These are phyloP conservation scores for Pyrenochaeta sp. DNA, from an alignment of 2,329 filamentous ascomycete species.

Conservation along the genomic window DNA sequence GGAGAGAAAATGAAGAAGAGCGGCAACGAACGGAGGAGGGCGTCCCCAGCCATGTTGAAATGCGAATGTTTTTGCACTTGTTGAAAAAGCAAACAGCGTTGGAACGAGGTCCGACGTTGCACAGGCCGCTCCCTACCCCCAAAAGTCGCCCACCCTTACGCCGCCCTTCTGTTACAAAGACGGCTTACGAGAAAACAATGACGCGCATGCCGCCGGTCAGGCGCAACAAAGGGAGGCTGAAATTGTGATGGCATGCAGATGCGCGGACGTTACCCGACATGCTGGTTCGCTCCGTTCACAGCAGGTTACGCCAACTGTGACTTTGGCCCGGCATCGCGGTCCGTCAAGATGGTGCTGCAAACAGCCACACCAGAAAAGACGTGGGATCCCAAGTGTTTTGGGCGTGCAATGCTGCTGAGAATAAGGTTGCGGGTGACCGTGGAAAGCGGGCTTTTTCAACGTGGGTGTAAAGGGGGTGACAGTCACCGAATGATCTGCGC, in stretches of 20 bases:
- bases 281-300: not conserved
- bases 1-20: not conserved
- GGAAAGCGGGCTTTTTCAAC: not conserved
- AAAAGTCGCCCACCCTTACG: conserved; percentile 17
- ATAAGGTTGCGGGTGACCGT: not conserved
- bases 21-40: not conserved
- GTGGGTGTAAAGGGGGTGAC: conserved; percentile 1
- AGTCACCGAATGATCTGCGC: not conserved
- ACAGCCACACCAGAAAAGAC: not conserved
- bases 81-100: conserved; percentile 20
- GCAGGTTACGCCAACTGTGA: not conserved
- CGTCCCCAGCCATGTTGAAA: not conserved
- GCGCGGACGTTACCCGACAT: not conserved
- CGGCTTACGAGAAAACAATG: conserved; percentile 6
- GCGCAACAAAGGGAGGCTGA: not conserved
- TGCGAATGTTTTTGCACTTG: not conserved
- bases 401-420: not conserved
- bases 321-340: not conserved
- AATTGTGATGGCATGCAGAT: conserved; percentile 1
- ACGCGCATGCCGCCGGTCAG: not conserved
- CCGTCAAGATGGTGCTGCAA: not conserved
- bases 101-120: conserved; percentile 19
- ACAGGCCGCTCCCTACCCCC: conserved; percentile 12
- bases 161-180: conserved; percentile 16
- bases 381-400: not conserved